Evolutionary conservation across 371 early-diverging fungal species (phyloP), one percentile per base, ranked within the genome.

Genomic region (Gilbertella persicaria): DNA sequence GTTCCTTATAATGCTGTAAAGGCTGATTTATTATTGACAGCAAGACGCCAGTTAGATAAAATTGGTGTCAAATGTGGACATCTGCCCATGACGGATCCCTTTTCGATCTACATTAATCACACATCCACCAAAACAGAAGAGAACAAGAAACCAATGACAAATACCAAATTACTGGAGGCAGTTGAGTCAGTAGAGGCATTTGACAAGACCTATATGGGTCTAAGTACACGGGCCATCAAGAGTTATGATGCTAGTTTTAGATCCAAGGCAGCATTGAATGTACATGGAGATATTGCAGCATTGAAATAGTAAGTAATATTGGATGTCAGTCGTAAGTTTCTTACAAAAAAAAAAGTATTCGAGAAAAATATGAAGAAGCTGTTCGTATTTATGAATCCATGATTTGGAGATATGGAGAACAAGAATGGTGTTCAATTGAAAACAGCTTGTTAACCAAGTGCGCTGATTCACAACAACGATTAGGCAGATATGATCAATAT

Each of bases 201-300:
- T 62, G 91, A 93, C 57, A 75, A 83, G 13, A 73, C 89, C 9
- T 93, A 91, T 50, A 80, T 86, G 84, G 69, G 67, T 3, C 24
- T 86, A 24, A 85, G 84, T 36, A 71, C 80, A 5, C 69, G 88
- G 43, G 86, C 87, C 0, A 83, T 89, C 48, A 86, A 83, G 48
- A 78, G 88, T 37, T 91, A 84, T 52, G 88, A 90, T 56, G 68
- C 71, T 2, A 82, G 87, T 55, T 67, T 73, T 17, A 78, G 91
- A 28, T 64, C 73, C 25, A 78, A 86, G 45, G 83, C 88, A 0
- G 82, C 83, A 0, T 47, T 84, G 17, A 77, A 84, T 13, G 65
- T 90, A 12, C 87, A 87, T 48, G 83, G 86, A 3, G 92, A 92
- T 54, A 83, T 91, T 41, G 92, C 94, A 0, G 78, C 84, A 2